Base-by-base conservation (phyloP, 805 yeast species). In the Wickerhamiella nectarea region DNA sequence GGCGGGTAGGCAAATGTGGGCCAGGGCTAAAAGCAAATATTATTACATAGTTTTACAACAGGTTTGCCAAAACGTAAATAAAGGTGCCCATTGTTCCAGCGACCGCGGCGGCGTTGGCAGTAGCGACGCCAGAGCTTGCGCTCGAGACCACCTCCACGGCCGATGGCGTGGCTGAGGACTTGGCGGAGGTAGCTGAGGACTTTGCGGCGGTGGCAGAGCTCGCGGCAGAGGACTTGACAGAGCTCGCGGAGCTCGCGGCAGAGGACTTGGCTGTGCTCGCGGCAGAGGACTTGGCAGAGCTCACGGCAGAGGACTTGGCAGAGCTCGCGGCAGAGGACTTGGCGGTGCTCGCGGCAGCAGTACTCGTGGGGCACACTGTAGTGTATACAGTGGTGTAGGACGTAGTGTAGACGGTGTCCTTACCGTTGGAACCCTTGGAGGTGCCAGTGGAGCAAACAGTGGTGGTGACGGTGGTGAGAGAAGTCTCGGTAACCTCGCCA, bases 11-110 rank as follows among this genome's bases (percentile, higher is more conserved):
- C 29, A 25, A 21, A 21, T 21, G 24, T 25, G n/a, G n/a, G n/a
- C 31, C 6, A 7, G 15, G 6, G n/a, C 31, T 11, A 11, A 11
- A 28, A 25, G 28, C 4, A n/a, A 10, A 7, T 25, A 6, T 8
- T 4, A 25, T 25, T n/a, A n/a, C n/a, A 25, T 25, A 25, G n/a
- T 8, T 9, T 25, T 28, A 28, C 31, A 28, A 15, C 31, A 28
- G 15, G n/a, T 28, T 94, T 35, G 86, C 68, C 2, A 87, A 67
- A 3, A 95, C 74, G 62, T 91, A 75, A 5, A 80, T 94, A 21
- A 83, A 78, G 21, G 77, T 67, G 1, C 91, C 80, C 60, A 62
- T 59, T 19, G 70, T 69, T 11, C 47, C 51, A 28, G 45, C 50
- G 49, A 64, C 72, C 3, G 78, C 75, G 7, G 59, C 56, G 2